Base-by-base conservation (phyloP, 2,329 filamentous ascomycete genomes). In the Monosporascus cannonballus region DNA sequence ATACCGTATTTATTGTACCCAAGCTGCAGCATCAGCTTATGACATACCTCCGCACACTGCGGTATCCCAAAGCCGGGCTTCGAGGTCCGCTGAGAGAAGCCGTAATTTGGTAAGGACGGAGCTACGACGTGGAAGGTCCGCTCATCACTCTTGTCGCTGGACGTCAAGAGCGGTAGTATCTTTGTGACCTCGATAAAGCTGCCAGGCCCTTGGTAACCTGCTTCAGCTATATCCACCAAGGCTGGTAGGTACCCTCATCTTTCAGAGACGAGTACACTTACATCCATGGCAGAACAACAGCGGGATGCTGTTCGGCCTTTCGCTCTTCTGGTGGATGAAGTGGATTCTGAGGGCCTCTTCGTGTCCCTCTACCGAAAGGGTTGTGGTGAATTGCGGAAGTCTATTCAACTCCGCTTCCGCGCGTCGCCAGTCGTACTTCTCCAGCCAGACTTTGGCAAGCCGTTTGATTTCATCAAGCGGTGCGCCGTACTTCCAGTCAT, bases 141-240 rank as follows among this genome's bases (percentile, higher is more conserved):
- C 36, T 55, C 50, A 25, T 54, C 59, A 2, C 63, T 63, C 25
- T 52, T 36, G 22, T 24, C 58, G 7, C 59, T 54, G 11, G 60
- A 50, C 1, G 61, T 53, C 5, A 71, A 62, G 24, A 67, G 64
- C 2, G 66, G 67, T 4, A 87, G 69, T 30, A 85, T 65, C 60
- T 81, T 83, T 6, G 67, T 70, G n/a, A 79, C 79, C 64, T 86
- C 81, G 48, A 83, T 63, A 64, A 84, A 85, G 42, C 74, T 80
- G 1, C 83, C 83, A 0, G 83, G 83, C 75, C 78, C 58, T 59
- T 4, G 39, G 6, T 2, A 18, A 6, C n/a, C 14, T 20, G 15
- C 14, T 17, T 50, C n/a, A 50, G 42, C 37, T 34, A 36, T 47
- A 39, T 42, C 8, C 44, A 36, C 18, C 14, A 11, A n/a, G n/a